Percentiles rank a stretch among this genome's conserved stretches.
Evolutionary conservation across 768 basidiomycete genomes (phyloP).

Genomic region (Candolleomyces eurysporus): DNA sequence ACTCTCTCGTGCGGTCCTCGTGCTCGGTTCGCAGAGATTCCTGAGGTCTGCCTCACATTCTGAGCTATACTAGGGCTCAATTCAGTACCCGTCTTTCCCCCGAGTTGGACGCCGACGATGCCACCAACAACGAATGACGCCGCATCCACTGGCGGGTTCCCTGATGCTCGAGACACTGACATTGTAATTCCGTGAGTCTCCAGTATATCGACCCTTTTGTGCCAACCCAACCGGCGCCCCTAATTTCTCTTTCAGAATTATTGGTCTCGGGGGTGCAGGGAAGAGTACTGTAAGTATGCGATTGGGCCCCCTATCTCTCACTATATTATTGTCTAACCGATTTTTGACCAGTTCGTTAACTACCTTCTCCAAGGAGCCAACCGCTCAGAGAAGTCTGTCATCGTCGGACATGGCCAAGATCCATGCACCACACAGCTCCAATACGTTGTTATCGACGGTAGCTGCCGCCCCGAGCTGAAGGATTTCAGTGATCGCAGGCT

Average conservation of each 20-base stretch:
- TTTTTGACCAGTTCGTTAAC: background rate
- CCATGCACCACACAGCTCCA: background rate
- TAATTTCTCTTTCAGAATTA: background rate
- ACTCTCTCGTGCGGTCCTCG: too few species aligned
- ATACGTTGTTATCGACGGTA: background rate
- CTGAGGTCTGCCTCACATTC: too few species aligned
- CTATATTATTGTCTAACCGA: too few species aligned
- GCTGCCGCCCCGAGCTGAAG: background rate
- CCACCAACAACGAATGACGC: background rate
- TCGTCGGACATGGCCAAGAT: background rate
- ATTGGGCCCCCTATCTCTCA: too few species aligned
- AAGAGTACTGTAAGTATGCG: background rate
- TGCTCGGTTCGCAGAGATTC: too few species aligned
- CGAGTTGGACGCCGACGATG: too few species aligned
- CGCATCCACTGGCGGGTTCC: background rate
- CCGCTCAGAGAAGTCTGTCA: background rate
- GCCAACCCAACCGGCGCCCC: too few species aligned
- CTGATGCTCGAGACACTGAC: background rate
- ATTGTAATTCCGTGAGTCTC: background rate
- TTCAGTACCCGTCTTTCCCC: too few species aligned
- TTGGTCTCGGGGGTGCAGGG: background rate
- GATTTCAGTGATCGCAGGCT: background rate
- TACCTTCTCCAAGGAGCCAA: background rate
- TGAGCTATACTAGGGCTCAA: too few species aligned
- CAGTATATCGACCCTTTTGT: too few species aligned